A percentile compares a stretch with the other conserved stretches of the same genome.
These are phyloP conservation scores for Neofusicoccum ribis DNA, from an alignment of 2,329 filamentous ascomycete species.

Conservation along the genomic window DNA sequence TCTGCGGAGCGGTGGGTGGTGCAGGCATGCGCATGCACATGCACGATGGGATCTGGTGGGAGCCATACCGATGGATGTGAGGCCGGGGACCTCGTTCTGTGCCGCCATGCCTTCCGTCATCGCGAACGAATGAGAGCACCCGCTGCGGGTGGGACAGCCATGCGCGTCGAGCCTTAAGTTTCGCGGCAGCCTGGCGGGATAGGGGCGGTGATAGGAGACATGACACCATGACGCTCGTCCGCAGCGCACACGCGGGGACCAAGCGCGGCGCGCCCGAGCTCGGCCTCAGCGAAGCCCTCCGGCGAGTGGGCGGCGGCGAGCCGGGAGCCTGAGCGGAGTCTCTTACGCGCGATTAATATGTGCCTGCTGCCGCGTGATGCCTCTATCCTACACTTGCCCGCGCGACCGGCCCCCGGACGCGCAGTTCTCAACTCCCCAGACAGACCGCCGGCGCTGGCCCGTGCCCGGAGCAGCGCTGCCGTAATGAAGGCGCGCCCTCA, in stretches of 20 bases:
- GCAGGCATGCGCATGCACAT: neutral
- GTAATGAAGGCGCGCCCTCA: conserved; percentile 3
- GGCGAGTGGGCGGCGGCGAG: neutral
- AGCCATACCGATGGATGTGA: neutral
- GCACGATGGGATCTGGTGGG: neutral
- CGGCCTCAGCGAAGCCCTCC: neutral
- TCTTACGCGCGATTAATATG: conserved; percentile 17
- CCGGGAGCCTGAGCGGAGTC: neutral
- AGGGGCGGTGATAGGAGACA: conserved; percentile 14
- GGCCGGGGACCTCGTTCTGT: neutral
- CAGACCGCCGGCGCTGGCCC: neutral
- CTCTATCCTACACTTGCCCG: neutral
- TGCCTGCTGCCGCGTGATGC: neutral
- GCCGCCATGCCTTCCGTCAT: conserved; percentile 1
- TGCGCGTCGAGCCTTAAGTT: neutral
- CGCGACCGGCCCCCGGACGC: neutral
- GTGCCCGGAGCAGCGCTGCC: conserved; percentile 1
- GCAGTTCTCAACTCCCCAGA: neutral
- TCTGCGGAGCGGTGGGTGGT: neutral
- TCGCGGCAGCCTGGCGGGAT: neutral
- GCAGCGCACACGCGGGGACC: neutral
- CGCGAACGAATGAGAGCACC: conserved; percentile 1
- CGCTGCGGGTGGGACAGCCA: conserved; percentile 2
- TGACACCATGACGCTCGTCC: conserved; percentile 3
- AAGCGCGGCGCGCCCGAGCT: neutral